These are phyloP conservation scores for Alternaria ethzedia DNA, from an alignment of 2,329 filamentous ascomycete genomes.

Conservation along the genomic window DNA sequence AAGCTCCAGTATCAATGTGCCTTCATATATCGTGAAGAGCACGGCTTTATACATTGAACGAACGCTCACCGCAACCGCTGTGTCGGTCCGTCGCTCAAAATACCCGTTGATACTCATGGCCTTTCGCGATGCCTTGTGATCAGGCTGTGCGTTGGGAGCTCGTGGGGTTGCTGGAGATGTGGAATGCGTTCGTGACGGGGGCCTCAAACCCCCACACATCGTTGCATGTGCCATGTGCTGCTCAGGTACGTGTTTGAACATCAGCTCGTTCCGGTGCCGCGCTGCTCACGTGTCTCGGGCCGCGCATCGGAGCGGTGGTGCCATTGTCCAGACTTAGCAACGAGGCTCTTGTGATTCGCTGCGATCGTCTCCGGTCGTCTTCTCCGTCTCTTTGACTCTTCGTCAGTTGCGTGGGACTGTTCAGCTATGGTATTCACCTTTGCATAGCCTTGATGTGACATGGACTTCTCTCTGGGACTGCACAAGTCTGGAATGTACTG, in stretches of 20 bases:
- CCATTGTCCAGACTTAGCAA: neutral
- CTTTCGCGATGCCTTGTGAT: conserved; percentile 38
- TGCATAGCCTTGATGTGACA: neutral
- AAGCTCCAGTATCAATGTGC: neutral
- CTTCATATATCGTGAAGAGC: conserved; percentile 10
- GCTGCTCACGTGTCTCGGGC: neutral
- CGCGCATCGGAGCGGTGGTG: neutral
- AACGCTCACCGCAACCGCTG: conserved; percentile 8
- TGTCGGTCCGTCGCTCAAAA: conserved; percentile 1
- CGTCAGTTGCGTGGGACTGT: neutral
- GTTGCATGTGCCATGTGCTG: neutral
- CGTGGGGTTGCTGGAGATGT: conserved; percentile 7
- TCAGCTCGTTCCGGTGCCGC: neutral
- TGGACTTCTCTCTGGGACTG: neutral
- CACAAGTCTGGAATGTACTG: neutral
- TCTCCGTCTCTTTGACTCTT: neutral
- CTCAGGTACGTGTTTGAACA: neutral
- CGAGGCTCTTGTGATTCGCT: neutral
- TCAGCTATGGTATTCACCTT: neutral
- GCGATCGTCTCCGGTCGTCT: neutral
- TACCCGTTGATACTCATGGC: conserved; percentile 1
- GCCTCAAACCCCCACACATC: neutral
- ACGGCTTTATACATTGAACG: conserved; percentile 7
- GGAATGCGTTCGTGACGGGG: conserved; percentile 5
- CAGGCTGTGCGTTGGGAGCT: conserved; percentile 32